Evolutionary conservation across 2,329 filamentous ascomycete species (phyloP), one percentile per base, ranked within the genome.

Genomic region (Fusarium lateritium): DNA sequence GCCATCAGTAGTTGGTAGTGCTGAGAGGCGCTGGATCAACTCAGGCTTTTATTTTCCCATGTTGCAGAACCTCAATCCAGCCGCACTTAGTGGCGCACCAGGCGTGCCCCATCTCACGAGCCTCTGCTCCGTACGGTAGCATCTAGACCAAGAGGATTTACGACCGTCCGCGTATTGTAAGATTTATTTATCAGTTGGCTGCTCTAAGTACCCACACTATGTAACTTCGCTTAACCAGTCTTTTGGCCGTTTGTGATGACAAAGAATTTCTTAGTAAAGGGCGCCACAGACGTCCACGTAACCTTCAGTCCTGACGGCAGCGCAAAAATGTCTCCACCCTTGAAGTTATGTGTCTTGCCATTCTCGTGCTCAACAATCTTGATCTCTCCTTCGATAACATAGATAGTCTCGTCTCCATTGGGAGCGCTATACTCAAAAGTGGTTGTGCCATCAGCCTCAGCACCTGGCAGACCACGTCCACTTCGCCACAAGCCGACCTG

Each of bases 261-360:
- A 47, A 47, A 47, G 26, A 33, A 47, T 17, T 47, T 47, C 44
- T 47, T 47, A 39, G 28, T 21, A 38, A 50, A 50, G 4, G 46
- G 44, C 17, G 26, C 44, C 24, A 19, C 44, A 33, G 44, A 47
- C 6, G 44, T 47, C 44, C 44, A 47, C n/a, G 44, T 47, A 47
- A 47, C 44, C 44, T 47, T 47, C 9, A 47, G 28, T 2, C 44
- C 44, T 15, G 44, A 47, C 6, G 44, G 44, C 26, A 47, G 44
- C n/a, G 44, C 44, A 47, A 47, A 47, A n/a, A 47, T 47, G 19
- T 47, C 44, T 47, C 44, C 44, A 28, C 44, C 44, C 44, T 47
- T 47, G 44, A 47, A 47, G 28, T 9, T 5, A 19, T 47, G 44
- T n/a, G 28, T 33, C 44, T 47, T 47, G 14, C 44, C 28, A 14